Evolutionary conservation across 1,284 basidiomycete species (phyloP), one percentile per base, ranked within the genome.

Genomic region (Leccinum fallax): DNA sequence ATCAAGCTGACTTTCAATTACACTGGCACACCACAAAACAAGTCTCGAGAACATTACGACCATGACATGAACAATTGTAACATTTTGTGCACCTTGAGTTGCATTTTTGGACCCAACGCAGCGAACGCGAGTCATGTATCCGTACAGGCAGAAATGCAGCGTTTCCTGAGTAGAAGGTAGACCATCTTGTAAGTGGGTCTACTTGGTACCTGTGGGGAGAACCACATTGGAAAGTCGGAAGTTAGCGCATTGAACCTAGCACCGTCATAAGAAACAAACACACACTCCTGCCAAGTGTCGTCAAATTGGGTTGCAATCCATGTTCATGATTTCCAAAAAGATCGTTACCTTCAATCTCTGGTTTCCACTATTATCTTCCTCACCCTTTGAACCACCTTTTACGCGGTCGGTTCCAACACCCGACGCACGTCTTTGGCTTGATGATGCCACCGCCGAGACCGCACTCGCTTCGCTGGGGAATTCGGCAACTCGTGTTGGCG

Each of bases 141-240:
- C 32, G 32, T 40, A 40, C 16, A 40, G 38, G 38, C 16, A 40
- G 38, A 40, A 40, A 40, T 40, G 38, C 32, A 76, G 28, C 0
- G 73, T 76, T 38, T 61, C 61, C 32, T 75, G 70, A 13, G 74
- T 73, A 53, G 66, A 61, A 1, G 60, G 64, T 16, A 59, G 62
- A 19, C 28, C 63, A 1, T 62, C 53, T 3, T 19, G 51, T 4
- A 26, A 26, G 24, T 26, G 4, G 60, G 46, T 9, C 49, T 32
- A 13, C 49, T 24, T 30, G 36, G 16, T 0, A 61, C 24, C 28
- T 46, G 11, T 0, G 63, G 62, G 4, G 65, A 60, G 24, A 53
- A 43, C 32, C 32, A 7, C 24, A 2, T 5, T 8, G 62, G 52
- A 36, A 53, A 46, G 1, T 63, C 38, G 9, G 51, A 2, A 10